Percentiles rank a stretch among this genome's conserved stretches.
Conservation (phyloP, 495 filamentous ascomycete genomes). For the Aspergillus haitiensis region DNA sequence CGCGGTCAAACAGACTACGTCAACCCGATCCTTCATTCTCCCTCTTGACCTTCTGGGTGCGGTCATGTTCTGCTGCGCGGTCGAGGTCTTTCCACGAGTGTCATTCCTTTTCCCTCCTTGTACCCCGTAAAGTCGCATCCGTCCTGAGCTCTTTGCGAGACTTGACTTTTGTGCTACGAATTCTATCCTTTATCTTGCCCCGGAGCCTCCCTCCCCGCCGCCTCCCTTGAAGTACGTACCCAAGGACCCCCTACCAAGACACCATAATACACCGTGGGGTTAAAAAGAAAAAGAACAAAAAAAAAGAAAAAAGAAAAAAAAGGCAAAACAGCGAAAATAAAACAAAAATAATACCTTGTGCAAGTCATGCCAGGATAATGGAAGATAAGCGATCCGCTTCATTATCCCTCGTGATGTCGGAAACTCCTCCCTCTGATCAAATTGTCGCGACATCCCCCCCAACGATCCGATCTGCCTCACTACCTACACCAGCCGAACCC, state of each 20-base stretch:
- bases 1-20: slow-evolving; percentile 11
- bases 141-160: slow-evolving; percentile 13
- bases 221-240: slow-evolving; percentile 11
- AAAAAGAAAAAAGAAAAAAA: neutral
- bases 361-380: slow-evolving; percentile 50
- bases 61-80: slow-evolving; percentile 24
- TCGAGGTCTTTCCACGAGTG: slow-evolving; percentile 15
- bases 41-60: slow-evolving; percentile 13
- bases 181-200: slow-evolving; percentile 19
- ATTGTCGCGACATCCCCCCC: slow-evolving; percentile 27
- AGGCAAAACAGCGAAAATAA: neutral
- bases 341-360: slow-evolving; percentile 1
- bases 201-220: slow-evolving; percentile 7
- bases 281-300: neutral
- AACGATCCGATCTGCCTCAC: slow-evolving; percentile 35
- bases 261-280: neutral
- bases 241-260: neutral
- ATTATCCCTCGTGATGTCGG: slow-evolving; percentile 34
- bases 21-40: slow-evolving; percentile 18
- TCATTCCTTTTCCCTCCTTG: slow-evolving; percentile 18
- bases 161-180: slow-evolving; percentile 20
- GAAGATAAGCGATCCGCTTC: slow-evolving; percentile 37
- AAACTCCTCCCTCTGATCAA: slow-evolving; percentile 35
- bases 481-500: slow-evolving; percentile 29
- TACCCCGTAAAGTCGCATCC: slow-evolving; percentile 8